Evolutionary conservation across 306 rosid species (phyloP).

Genomic region (Trichosanthes truncata): DNA sequence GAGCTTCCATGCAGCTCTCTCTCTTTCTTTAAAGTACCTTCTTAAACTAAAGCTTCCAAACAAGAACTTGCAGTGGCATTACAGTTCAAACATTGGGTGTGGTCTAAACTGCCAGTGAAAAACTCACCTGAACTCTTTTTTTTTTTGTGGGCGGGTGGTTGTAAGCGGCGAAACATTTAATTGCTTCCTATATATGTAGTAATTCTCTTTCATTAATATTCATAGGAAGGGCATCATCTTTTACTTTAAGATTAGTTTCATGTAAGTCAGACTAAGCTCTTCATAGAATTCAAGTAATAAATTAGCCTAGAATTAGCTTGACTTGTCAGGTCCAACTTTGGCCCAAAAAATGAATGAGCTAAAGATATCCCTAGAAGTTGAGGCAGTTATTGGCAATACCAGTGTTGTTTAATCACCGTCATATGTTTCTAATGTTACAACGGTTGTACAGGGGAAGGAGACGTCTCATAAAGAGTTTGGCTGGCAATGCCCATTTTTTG

Average conservation of each 20-base stretch:
- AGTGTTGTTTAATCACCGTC: background rate
- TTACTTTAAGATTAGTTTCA: background rate
- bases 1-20: background rate
- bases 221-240: background rate
- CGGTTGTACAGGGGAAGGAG: constrained; percentile 65
- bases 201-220: background rate
- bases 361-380: background rate
- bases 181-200: background rate
- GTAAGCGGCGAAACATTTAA: background rate
- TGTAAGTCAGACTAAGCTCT: background rate
- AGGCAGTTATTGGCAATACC: background rate
- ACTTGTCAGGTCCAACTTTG: background rate
- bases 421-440: background rate
- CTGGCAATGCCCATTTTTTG: constrained; percentile 69
- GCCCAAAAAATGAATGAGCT: background rate
- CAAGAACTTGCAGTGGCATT: background rate
- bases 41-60: background rate
- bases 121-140: background rate
- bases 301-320: background rate
- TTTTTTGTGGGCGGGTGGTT: background rate
- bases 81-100: background rate
- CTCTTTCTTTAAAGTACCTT: background rate
- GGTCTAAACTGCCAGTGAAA: background rate
- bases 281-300: background rate
- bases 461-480: constrained; percentile 70